Evolutionary conservation across 768 basidiomycete genomes (phyloP).

Genomic region (Lactifluus rugatus): DNA sequence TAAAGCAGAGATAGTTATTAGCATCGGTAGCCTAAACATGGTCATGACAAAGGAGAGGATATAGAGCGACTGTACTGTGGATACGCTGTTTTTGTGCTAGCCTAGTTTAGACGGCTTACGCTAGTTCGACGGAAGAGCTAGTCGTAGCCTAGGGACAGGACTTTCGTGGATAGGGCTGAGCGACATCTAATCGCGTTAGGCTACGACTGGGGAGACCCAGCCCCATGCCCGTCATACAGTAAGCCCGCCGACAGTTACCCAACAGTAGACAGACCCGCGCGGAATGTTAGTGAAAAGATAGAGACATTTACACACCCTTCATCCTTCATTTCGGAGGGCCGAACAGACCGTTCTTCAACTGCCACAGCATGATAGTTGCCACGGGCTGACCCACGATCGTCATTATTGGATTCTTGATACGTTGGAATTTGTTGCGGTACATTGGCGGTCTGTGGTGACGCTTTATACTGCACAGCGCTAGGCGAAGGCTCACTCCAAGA

Average conservation of each 20-base stretch:
- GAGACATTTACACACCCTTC: slow-evolving; percentile 70
- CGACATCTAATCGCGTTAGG: slow-evolving; percentile 27
- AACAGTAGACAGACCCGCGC: slow-evolving; percentile 11
- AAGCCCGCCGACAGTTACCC: slow-evolving; percentile 15
- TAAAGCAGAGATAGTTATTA: slow-evolving; percentile 57
- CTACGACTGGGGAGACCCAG: slow-evolving; percentile 18
- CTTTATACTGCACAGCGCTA: not conserved
- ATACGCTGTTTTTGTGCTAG: slow-evolving; percentile 25
- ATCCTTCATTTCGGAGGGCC: slow-evolving; percentile 88
- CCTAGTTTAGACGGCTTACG: slow-evolving; percentile 50
- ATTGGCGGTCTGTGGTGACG: not conserved
- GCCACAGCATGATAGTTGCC: slow-evolving; percentile 27
- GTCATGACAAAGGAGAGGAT: slow-evolving; percentile 41
- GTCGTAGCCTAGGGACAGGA: slow-evolving; percentile 20
- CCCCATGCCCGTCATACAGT: slow-evolving; percentile 18
- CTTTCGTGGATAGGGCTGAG: slow-evolving; percentile 14
- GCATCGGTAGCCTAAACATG: slow-evolving; percentile 63
- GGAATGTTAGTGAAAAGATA: slow-evolving; percentile 21
- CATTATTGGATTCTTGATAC: slow-evolving; percentile 19
- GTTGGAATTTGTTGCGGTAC: slow-evolving; percentile 20
- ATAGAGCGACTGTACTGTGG: slow-evolving; percentile 61
- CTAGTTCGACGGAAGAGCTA: slow-evolving; percentile 22
- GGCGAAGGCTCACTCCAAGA: slow-evolving; percentile 15
- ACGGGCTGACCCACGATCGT: slow-evolving; percentile 23
- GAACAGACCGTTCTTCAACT: slow-evolving; percentile 49